Conservation (phyloP, 805 yeast genomes). For the Helenozyma baotianmanensis region DNA sequence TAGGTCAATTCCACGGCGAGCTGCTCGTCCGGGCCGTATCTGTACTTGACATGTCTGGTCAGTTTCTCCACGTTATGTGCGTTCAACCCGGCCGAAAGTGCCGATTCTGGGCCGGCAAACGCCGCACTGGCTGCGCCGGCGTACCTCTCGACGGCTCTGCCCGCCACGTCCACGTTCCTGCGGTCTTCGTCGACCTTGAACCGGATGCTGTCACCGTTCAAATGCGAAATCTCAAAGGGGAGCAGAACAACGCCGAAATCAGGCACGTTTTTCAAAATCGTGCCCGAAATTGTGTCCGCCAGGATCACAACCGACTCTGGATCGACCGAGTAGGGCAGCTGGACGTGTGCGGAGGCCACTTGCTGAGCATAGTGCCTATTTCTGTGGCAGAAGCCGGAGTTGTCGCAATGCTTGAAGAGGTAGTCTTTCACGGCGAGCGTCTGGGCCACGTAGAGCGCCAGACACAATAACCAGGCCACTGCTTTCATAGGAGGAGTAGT, state of each 20-base stretch:
- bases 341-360: conserved; percentile 5
- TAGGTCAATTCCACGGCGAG: conserved; percentile 41
- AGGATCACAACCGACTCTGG: conserved; percentile 11
- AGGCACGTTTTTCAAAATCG: conserved; percentile 40
- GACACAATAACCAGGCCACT: not conserved
- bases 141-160: conserved; percentile 55
- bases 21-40: conserved; percentile 37
- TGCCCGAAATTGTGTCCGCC: conserved; percentile 39
- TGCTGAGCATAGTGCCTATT: conserved; percentile 61
- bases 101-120: conserved; percentile 4
- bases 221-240: conserved; percentile 54
- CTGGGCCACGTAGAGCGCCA: conserved; percentile 2
- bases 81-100: not conserved
- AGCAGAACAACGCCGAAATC: conserved; percentile 27
- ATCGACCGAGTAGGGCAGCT: conserved; percentile 24
- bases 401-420: conserved; percentile 71
- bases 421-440: conserved; percentile 50
- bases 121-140: conserved; percentile 23
- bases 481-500: not conserved
- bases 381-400: conserved; percentile 80
- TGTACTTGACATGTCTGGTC: conserved; percentile 11
- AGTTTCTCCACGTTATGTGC: conserved; percentile 4
- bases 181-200: conserved; percentile 63
- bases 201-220: conserved; percentile 56
- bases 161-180: conserved; percentile 15